Evolutionary conservation across 2,329 filamentous ascomycete species (phyloP).

Genomic region (Chaetoscypha palmicola): DNA sequence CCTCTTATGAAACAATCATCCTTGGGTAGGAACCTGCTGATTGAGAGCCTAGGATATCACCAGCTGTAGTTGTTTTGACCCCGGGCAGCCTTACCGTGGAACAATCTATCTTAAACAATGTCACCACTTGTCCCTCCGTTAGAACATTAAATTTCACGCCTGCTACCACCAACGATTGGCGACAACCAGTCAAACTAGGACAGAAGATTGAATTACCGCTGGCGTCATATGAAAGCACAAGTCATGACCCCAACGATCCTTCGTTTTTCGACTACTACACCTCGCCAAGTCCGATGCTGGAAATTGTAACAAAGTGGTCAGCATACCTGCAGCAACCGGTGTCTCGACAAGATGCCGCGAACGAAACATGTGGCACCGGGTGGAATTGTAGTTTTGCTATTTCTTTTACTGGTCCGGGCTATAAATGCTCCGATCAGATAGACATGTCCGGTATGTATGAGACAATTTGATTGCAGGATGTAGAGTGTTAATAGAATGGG

Average conservation of each 20-base stretch:
- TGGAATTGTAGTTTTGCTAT: constrained; percentile 7
- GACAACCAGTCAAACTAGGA: neutral
- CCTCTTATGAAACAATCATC: no score
- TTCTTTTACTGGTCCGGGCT: constrained; percentile 4
- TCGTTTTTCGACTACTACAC: constrained; percentile 5
- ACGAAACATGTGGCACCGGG: constrained; percentile 1
- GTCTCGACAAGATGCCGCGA: neutral
- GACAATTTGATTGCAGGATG: no score
- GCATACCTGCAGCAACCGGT: constrained; percentile 2
- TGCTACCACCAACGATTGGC: constrained; percentile 3
- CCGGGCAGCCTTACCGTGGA: constrained; percentile 5
- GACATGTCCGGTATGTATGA: neutral
- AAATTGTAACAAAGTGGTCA: neutral
- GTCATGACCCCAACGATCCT: neutral
- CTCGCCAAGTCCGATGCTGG: neutral
- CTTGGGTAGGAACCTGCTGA: no score
- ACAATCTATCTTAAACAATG: neutral
- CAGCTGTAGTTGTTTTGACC: constrained; percentile 3
- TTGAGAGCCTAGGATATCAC: neutral
- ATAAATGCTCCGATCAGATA: constrained; percentile 4
- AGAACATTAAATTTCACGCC: constrained; percentile 4
- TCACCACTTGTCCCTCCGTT: constrained; percentile 1
- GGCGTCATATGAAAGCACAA: constrained; percentile 2
- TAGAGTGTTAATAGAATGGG: no score
- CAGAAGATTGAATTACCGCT: neutral